These are phyloP conservation scores for Phlegmacium glaucopus DNA, from an alignment of 768 basidiomycete species.

Conservation along the genomic window DNA sequence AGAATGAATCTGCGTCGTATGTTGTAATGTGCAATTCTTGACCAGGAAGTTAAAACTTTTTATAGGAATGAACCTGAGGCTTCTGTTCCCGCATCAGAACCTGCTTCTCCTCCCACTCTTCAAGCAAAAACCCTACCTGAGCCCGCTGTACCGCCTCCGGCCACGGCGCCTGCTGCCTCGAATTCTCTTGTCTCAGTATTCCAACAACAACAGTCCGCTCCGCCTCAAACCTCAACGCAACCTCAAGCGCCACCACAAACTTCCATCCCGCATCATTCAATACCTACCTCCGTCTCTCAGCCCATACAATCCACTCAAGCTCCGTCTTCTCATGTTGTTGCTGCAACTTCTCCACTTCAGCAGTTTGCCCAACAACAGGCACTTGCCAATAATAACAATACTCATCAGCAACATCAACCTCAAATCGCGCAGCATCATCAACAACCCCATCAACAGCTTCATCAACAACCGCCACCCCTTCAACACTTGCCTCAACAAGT, in stretches of 20 bases:
- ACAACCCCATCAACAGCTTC: conserved; percentile 30
- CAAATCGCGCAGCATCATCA: conserved; percentile 22
- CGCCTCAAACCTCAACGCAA: conserved; percentile 30
- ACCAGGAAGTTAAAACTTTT: conserved; percentile 6
- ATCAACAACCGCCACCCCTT: conserved; percentile 37
- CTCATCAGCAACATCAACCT: conserved; percentile 14
- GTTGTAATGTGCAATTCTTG: conserved; percentile 21
- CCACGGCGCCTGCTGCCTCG: conserved; percentile 37
- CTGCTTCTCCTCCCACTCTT: conserved; percentile 23
- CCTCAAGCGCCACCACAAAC: conserved; percentile 24
- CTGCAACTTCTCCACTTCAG: conserved; percentile 37
- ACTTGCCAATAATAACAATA: conserved; percentile 9
- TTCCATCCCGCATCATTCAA: conserved; percentile 25
- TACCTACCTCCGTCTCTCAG: conserved; percentile 38
- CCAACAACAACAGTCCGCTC: conserved; percentile 40
- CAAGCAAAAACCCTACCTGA: conserved; percentile 29
- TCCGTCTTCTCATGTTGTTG: conserved; percentile 23
- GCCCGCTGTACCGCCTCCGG: conserved; percentile 31
- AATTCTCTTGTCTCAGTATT: conserved; percentile 41
- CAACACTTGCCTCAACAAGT: conserved; percentile 40
- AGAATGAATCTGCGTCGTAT: conserved; percentile 53
- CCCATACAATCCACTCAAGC: conserved; percentile 30
- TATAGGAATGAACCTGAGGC: conserved; percentile 33
- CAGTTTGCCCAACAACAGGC: conserved; percentile 37
- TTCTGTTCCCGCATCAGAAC: conserved; percentile 31